Evolutionary conservation across 176 grass and related monocot genomes (phyloP).

Genomic region (Eragrostis nindensis): DNA sequence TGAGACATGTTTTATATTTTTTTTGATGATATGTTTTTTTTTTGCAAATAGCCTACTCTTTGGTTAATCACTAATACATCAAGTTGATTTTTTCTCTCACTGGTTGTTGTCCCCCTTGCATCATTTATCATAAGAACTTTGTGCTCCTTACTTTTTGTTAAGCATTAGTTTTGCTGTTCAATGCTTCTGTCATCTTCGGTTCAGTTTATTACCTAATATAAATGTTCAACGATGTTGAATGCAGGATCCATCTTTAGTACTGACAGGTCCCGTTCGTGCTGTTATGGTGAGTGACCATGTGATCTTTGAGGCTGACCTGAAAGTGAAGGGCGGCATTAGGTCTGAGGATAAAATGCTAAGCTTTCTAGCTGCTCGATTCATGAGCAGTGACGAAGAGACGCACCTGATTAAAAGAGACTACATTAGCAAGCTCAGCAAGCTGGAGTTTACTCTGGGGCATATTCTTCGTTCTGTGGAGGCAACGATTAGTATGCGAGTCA

Average conservation of each 20-base stretch:
- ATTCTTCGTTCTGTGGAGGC: constrained; percentile 20
- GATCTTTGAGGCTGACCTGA: background rate
- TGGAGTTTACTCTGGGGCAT: constrained; percentile 10
- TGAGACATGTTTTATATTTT: background rate
- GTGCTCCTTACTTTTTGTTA: background rate
- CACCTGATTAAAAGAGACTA: background rate
- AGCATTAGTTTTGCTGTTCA: constrained; percentile 3
- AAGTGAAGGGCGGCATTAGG: background rate
- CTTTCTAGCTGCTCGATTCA: constrained; percentile 1
- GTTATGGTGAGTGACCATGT: background rate
- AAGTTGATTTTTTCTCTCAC: background rate
- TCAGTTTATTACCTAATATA: background rate
- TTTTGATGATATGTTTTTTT: no score
- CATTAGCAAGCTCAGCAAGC: constrained; percentile 17
- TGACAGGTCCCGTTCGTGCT: constrained; percentile 17
- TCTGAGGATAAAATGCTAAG: constrained; percentile 16
- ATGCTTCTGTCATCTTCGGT: constrained; percentile 12
- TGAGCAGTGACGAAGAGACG: background rate
- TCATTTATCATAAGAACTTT: background rate
- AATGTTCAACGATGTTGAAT: background rate
- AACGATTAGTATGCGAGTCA: constrained; percentile 8
- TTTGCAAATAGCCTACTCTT: background rate
- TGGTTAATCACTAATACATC: background rate
- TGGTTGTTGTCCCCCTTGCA: no score
- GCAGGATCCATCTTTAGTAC: constrained; percentile 16